Base-by-base conservation (phyloP, 2,329 filamentous ascomycete species). In the Nakataea oryzae region DNA sequence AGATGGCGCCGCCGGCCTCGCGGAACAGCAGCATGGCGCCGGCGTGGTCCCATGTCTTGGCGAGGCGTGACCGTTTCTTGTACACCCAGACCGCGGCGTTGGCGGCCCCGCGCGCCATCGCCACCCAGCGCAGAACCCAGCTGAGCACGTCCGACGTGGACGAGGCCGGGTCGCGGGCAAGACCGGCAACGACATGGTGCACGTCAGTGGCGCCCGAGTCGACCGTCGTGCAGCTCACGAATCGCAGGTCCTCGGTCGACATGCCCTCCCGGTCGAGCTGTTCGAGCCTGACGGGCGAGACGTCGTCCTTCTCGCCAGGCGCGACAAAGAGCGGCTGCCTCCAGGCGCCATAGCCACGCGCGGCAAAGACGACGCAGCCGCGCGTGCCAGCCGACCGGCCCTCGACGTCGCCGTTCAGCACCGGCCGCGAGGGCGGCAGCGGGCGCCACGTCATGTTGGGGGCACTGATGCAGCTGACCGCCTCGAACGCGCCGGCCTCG, bases 21-120 rank as follows among this genome's bases (percentile, higher is more conserved):
- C 83, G 78, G 56, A 82, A 85, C 9, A 86, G 68, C 34, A 86
- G 67, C 80, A 85, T 84, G 0, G 82, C 83, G 2, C 83, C 83
- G 0, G 82, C 82, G 62, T 86, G 83, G 64, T 86, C 83, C 83
- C 82, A 86, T 1, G 81, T 74, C 71, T 86, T 85, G 12, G 77
- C 83, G 13, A 74, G 73, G 0, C 81, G 74, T 28, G 76, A 74
- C 26, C 74, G 72, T 27, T 72, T 70, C 64, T 77, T 79, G 72
- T 85, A 86, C 12, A 83, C 77, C 81, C 82, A 85, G 12, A 84
- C 75, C 0, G 80, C 84, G 54, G 77, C 74, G 70, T 84, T 81
- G 12, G 77, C 81, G 5, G 80, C 70, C 0, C 82, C 81, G 61
- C 83, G 71, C 0, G 81, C 82, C 27, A 85, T 73, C 2, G 72